Percentiles rank a stretch among this genome's conserved stretches.
These are phyloP conservation scores for Herpetomonas muscarum DNA, from an alignment of 208 protist species.

Conservation along the genomic window DNA sequence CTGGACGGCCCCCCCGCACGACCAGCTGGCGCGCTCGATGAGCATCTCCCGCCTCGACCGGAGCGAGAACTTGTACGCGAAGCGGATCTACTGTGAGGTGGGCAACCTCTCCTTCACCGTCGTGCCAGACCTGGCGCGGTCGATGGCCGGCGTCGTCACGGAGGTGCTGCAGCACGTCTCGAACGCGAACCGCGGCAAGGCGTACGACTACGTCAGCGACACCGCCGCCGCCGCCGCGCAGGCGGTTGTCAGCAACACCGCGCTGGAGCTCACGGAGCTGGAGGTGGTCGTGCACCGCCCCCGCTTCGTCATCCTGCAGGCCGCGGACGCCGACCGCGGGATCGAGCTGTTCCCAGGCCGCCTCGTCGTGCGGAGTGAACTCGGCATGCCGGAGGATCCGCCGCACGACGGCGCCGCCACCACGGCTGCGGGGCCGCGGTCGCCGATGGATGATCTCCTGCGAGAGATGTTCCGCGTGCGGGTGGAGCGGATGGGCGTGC, in stretches of 20 bases:
- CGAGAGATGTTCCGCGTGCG: constrained; percentile 28
- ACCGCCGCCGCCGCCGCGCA: constrained; percentile 26
- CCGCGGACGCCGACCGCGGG: constrained; percentile 22
- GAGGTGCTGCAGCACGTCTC: constrained; percentile 62
- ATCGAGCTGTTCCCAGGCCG: constrained; percentile 61
- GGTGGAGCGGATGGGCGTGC: constrained; percentile 24
- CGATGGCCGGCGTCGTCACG: constrained; percentile 25
- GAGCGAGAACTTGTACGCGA: constrained; percentile 26
- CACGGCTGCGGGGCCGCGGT: background rate
- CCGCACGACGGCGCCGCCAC: background rate
- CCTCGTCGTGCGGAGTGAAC: constrained; percentile 42
- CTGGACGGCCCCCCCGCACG: constrained; percentile 1
- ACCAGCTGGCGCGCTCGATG: background rate
- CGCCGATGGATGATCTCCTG: constrained; percentile 2
- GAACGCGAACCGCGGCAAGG: constrained; percentile 61
- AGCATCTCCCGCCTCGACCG: background rate
- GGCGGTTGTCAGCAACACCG: constrained; percentile 17
- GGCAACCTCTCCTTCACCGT: constrained; percentile 46
- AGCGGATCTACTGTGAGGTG: constrained; percentile 41
- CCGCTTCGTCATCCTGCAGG: constrained; percentile 47
- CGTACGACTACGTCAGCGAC: constrained; percentile 63
- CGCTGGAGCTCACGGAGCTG: constrained; percentile 48
- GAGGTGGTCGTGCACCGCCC: constrained; percentile 56
- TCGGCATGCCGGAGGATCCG: constrained; percentile 14
- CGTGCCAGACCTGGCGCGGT: constrained; percentile 58